Conservation (phyloP, 192 early-diverging fungal species). For the Ambispora gerdemannii region DNA sequence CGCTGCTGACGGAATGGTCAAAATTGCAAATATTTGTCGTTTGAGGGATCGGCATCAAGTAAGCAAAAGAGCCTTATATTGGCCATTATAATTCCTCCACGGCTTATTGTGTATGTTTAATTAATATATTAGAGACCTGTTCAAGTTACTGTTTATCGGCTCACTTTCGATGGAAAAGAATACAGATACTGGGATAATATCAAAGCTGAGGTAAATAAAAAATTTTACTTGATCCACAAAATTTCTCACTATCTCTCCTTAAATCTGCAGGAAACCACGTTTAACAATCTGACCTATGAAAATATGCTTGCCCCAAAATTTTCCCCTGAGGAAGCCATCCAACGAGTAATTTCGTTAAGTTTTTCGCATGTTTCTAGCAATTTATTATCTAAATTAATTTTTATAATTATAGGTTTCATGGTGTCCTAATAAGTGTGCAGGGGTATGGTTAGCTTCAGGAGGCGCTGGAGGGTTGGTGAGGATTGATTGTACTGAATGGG, state of each 20-base stretch:
- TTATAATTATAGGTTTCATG: conserved; percentile 30
- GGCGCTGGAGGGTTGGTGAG: conserved; percentile 35
- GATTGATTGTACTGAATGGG: conserved; percentile 32
- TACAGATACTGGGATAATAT: conserved; percentile 20
- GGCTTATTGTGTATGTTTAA: neutral
- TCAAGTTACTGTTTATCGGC: conserved; percentile 24
- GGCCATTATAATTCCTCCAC: neutral
- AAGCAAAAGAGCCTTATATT: neutral
- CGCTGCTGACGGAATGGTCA: conserved; percentile 17
- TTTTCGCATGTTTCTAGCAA: neutral
- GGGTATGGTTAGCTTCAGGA: conserved; percentile 36
- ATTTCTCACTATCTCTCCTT: neutral
- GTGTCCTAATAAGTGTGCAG: conserved; percentile 30
- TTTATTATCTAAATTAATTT: neutral
- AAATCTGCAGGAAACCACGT: conserved; percentile 6
- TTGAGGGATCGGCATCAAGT: conserved; percentile 25
- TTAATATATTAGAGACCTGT: conserved; percentile 17
- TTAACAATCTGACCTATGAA: neutral
- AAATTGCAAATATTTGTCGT: conserved; percentile 30
- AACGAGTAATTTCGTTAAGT: conserved; percentile 6
- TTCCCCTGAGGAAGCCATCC: conserved; percentile 23
- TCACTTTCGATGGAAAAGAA: neutral
- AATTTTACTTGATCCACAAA: neutral
- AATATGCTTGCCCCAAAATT: conserved; percentile 3
- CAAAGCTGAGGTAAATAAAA: conserved; percentile 15